Evolutionary conservation across 345 rosid species (phyloP).

Genomic region (Arabis hirsuta): DNA sequence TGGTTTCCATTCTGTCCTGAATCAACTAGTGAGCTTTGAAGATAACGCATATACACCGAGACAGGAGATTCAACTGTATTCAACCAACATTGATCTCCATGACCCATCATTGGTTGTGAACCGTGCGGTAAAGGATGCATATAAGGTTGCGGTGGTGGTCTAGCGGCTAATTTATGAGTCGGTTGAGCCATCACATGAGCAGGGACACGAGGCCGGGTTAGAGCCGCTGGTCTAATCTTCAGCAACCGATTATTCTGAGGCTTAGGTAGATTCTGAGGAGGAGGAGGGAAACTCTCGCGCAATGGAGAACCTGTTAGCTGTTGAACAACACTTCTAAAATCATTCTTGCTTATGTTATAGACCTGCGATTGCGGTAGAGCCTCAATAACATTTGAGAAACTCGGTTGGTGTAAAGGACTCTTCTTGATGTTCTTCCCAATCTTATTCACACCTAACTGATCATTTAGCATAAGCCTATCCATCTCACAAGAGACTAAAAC

Average conservation of each 20-base stretch:
- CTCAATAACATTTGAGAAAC: slow-evolving; percentile 50
- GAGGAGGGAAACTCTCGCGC: slow-evolving; percentile 65
- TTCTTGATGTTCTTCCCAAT: slow-evolving; percentile 71
- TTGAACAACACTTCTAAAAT: slow-evolving; percentile 73
- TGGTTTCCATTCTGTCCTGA: slow-evolving; percentile 53
- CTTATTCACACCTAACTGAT: slow-evolving; percentile 77
- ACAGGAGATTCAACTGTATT: slow-evolving; percentile 65
- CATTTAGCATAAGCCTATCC: slow-evolving; percentile 67
- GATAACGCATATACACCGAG: slow-evolving; percentile 68
- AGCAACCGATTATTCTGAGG: slow-evolving; percentile 66
- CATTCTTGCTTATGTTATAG: slow-evolving; percentile 80
- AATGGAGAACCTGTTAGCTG: slow-evolving; percentile 71
- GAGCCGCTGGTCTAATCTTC: slow-evolving; percentile 69
- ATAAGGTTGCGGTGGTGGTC: slow-evolving; percentile 38
- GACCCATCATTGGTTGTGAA: slow-evolving; percentile 46
- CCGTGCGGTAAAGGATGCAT: background rate
- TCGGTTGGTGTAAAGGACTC: slow-evolving; percentile 73
- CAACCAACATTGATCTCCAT: slow-evolving; percentile 48
- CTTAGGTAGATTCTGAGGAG: slow-evolving; percentile 62
- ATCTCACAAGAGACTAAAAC: slow-evolving; percentile 36
- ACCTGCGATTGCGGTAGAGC: slow-evolving; percentile 77
- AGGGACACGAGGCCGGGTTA: slow-evolving; percentile 52
- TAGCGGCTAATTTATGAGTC: background rate
- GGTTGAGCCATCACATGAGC: slow-evolving; percentile 32
- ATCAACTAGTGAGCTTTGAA: slow-evolving; percentile 54